Base-by-base conservation (phyloP, 805 yeast genomes). In the Metschnikowia kunwiensis region DNA sequence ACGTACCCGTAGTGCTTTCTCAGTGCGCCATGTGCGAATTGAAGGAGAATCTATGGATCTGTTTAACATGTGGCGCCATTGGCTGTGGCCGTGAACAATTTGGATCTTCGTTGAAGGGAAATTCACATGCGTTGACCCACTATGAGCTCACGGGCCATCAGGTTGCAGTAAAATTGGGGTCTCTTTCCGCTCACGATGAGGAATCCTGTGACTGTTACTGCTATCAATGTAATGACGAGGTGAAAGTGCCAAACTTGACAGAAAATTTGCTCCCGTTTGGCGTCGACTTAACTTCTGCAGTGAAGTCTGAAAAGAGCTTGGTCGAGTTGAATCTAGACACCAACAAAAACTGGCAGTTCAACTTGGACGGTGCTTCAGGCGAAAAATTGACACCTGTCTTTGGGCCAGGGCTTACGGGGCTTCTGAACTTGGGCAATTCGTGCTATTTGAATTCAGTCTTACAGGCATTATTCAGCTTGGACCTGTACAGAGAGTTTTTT, bases 31-130 rank as follows among this genome's bases (percentile, higher is more conserved):
- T 57, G 8, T 85, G 95, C 63, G 84, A 74, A 1, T 65, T 93
- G 46, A 59, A 62, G 20, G 84, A 81, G 46, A 93, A 93, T 55
- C 61, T 93, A 30, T 93, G 99, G 99, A 68, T 93, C 12, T 93
- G 99, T 65, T 62, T 93, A 30, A 75, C 75, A 32, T 93, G 98
- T 71, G 98, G 98, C 2, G 64, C 74, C n/a, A 51, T 88, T 8
- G 96, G 96, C 4, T 93, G 99, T 63, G 99, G 99, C 5, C 70
- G 99, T 46, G 80, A 80, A 21, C 98, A 93, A 60, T 86, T 85
- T 54, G 98, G 97, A 23, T 91, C 94, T 16, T 77, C 84, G 9
- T 43, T 66, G 23, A 82, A 88, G n/a, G 99, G 99, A 5, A 78
- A 91, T 54, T 80, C 95, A 0, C 98, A 93, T 58, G 97, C 95